Base-by-base conservation (phyloP, 108 stramenopile genomes). In the Seminavis robusta region DNA sequence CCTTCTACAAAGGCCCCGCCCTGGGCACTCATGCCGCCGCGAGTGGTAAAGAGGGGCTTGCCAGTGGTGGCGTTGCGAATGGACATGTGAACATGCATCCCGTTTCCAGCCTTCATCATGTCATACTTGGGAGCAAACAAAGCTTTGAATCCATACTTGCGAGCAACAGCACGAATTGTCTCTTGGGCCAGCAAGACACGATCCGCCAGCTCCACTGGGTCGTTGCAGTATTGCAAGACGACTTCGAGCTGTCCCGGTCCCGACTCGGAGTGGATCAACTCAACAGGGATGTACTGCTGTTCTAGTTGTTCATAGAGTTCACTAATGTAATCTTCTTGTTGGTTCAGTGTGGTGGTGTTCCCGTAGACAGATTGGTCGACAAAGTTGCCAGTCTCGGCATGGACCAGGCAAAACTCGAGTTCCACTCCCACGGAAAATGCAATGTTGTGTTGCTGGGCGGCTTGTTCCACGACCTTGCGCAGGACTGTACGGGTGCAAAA, bases 231-330 rank as follows among this genome's bases (percentile, higher is more conserved):
- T 17, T 52, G 33, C 32, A 92, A 63, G 8, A 92, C 90, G 4
- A 92, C 64, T 52, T 92, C 90, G 17, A 92, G 38, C 67, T 92
- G 90, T 25, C 86, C 84, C 16, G 82, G 80, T 21, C 80, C 90
- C 20, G 70, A 73, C 53, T 92, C 90, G 30, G 83, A 67, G 46
- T 86, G 86, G 24, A 92, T 64, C 32, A 71, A 19, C 59, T 88
- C 86, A 15, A 92, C 40, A 9, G 70, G 48, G 50, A 92, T 84
- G 53, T 80, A 52, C 65, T 92, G 90, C 36, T 63, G 49, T 44
- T 66, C 31, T 10, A 88, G 67, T 47, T 86, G 77, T 39, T 84
- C 76, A 42, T 79, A 75, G 45, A 92, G 56, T 1, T 71, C 63
- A 28, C 38, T 52, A 6, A 92, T 71, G 38, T 82, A 92, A 7